Evolutionary conservation across 2,329 filamentous ascomycete genomes (phyloP).

Genomic region (Lecanoromycetidae sp.): DNA sequence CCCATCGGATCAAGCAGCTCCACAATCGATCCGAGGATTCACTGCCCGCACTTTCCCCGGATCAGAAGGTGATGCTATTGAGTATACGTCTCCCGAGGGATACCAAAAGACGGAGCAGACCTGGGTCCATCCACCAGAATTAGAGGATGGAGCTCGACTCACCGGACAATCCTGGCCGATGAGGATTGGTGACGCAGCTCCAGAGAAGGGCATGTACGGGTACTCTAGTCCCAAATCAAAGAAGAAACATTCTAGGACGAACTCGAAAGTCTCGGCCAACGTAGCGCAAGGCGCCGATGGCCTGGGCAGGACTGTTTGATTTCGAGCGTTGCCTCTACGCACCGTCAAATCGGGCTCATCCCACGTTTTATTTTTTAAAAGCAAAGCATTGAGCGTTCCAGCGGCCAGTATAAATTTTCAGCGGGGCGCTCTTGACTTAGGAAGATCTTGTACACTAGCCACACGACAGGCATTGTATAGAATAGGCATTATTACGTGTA

Average conservation of each 20-base stretch:
- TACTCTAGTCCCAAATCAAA: slow-evolving; percentile 1
- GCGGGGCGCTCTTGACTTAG: neutral
- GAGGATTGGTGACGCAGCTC: slow-evolving; percentile 8
- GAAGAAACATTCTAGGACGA: neutral
- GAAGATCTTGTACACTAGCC: neutral
- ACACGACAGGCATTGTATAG: neutral
- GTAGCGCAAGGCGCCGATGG: neutral
- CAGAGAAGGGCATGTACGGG: neutral
- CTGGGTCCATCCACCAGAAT: slow-evolving; percentile 34
- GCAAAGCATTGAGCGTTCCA: neutral
- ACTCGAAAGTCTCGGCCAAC: neutral
- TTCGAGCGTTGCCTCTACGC: neutral
- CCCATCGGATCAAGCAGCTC: slow-evolving; percentile 18
- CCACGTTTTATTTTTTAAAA: neutral
- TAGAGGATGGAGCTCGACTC: slow-evolving; percentile 25
- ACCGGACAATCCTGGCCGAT: slow-evolving; percentile 26
- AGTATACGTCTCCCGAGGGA: slow-evolving; percentile 31
- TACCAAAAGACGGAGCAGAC: slow-evolving; percentile 32
- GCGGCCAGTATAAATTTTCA: neutral
- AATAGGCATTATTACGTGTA: too few relatives aligned
- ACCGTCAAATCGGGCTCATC: too few relatives aligned
- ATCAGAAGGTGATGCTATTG: slow-evolving; percentile 30
- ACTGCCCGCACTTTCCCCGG: slow-evolving; percentile 28
- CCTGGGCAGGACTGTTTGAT: neutral
- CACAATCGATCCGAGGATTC: slow-evolving; percentile 21